Base-by-base conservation (phyloP, 1,284 basidiomycete genomes). In the Moniliophthora roreri region DNA sequence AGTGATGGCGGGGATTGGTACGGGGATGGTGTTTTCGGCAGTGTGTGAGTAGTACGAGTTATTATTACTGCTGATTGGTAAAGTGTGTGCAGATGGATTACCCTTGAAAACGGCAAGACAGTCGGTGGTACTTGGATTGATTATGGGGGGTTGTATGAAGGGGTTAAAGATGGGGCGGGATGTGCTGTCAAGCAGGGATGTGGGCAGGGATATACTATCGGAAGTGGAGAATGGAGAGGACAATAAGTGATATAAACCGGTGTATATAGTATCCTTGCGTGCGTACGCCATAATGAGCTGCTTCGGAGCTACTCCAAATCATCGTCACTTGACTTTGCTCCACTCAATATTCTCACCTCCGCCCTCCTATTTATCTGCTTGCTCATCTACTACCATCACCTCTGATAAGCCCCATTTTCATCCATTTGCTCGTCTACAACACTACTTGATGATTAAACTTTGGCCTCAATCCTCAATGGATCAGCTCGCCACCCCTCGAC, bases 401-500 rank as follows among this genome's bases (percentile, higher is more conserved):
- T 52, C 52, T 16, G 52, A 42, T 37, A 54, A 54, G n/a, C n/a
- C n/a, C n/a, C n/a, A n/a, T n/a, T 40, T 57, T 59, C 50, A 51
- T 62, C 21, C 58, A 58, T 48, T 56, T 62, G 10, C 57, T 58
- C 37, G 58, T 59, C 15, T 40, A 62, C 10, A 53, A 57, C 6
- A 49, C 68, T 24, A 59, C 63, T 48, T 65, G 48, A 88, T 88
- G 82, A 75, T 89, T 61, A 85, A 83, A 65, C 73, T 87, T 57
- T 89, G 85, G 85, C 79, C 84, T 3, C 72, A 77, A 41, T 74
- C 79, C 37, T 71, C 84, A 20, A 64, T 70, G 58, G 86, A 85
- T 61, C 87, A 90, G 70, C 79, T 87, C 11, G 44, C 44, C 44
- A 93, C 91, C 1, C 89, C 91, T 36, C 79, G 80, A 59, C 81